Base-by-base conservation (phyloP, 495 filamentous ascomycete genomes). In the Penicillium bovifimosum region DNA sequence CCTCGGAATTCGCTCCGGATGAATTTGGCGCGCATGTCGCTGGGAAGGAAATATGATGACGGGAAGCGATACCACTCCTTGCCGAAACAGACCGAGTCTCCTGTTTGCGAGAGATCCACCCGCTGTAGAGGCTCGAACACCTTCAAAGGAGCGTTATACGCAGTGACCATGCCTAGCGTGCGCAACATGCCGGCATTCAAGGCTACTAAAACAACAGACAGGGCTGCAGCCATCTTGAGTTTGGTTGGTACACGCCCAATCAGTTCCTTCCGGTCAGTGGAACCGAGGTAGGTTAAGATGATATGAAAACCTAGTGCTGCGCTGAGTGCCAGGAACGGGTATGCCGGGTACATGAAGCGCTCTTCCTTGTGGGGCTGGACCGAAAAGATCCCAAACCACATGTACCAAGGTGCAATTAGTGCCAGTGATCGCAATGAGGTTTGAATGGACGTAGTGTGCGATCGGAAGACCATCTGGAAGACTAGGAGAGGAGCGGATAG, bases 31-130 rank as follows among this genome's bases (percentile, higher is more conserved):
- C 79, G 80, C 78, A 91, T 86, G 39, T 77, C 77, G 6, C 83
- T 67, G 0, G 95, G 95, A 0, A 99, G 76, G 65, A 91, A 88
- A 71, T 91, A 97, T 5, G 89, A 91, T 11, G 88, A 91, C 9
- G 95, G 95, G 62, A 95, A 99, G 41, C 95, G 88, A 65, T 99
- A 96, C 95, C 95, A 99, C 66, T 99, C 95, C 66, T 96, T 97
- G 36, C 87, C 91, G 41, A 96, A 79, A 68, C 95, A 99, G 5
- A 99, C 81, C 26, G 74, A 82, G 39, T 85, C 85, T n/a, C 83
- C 84, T 2, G 66, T 62, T 3, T 73, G 65, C 7, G 74, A 73
- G 6, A 85, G 49, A 14, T 71, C 77, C 18, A 65, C 59, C 16
- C 67, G 54, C 39, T 82, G 76, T 26, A 82, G 67, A 0, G 81